Base-by-base conservation (phyloP, 805 yeast species). In the Candida broadrunensis region DNA sequence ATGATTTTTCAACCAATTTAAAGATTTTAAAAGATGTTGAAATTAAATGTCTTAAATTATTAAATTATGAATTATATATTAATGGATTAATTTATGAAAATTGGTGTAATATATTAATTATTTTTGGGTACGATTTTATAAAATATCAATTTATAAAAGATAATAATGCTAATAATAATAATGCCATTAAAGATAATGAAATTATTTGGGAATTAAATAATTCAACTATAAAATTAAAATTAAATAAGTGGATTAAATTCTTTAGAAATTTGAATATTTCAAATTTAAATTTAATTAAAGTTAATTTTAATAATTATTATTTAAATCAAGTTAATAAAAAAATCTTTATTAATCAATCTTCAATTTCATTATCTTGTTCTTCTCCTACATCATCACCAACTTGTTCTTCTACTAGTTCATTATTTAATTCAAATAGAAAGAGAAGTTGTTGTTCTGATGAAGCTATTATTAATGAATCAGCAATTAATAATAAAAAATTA, bases 61-160 rank as follows among this genome's bases (percentile, higher is more conserved):
- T 87, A 39, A 72, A 80, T 51, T 85, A 82, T 67, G 67, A 76
- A 32, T 55, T 83, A 23, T 77, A 73, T 56, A 66, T 86, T 33
- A 75, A 77, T 35, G 69, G 63, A 20, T 58, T 59, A 17, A 66
- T 68, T 30, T 81, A 76, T 52, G 72, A 68, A 42, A 68, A 67
- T 46, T 70, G 74, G 74, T 70, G 75, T 52, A 67, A 70, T 45
- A 56, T 68, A 32, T 53, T 70, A 20, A 50, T 64, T 31, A 66
- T 70, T 21, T 67, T 70, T 46, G 73, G 72, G 13, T 70, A 70
- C 46, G 74, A 70, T 46, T 70, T 70, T 37, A 65, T 70, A 35
- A 56, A 57, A 42, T 43, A 45, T 40, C 75, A 70, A 46, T 55
- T 55, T 20, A 61, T 68, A 31, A 46, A 48, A 19, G 36, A 42